These are phyloP conservation scores for Pichia ethanolica DNA, from an alignment of 805 yeast genomes.

Conservation along the genomic window DNA sequence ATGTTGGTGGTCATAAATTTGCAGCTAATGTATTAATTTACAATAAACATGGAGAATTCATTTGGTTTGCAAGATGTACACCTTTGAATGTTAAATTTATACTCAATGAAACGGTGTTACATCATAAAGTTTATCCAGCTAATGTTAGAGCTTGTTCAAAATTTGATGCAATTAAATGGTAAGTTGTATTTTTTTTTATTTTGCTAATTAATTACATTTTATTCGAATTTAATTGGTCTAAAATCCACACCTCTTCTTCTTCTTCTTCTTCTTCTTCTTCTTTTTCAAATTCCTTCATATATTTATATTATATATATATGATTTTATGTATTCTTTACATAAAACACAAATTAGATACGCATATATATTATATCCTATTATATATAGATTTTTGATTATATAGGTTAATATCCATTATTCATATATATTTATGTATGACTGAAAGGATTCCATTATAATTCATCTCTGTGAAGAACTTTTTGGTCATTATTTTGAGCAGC, in stretches of 20 bases:
- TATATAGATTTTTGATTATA: too few relatives aligned
- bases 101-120: conserved; percentile 65
- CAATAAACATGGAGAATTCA: conserved; percentile 60
- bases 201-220: too few relatives aligned
- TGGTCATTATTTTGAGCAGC: neutral
- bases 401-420: too few relatives aligned
- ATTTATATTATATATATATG: too few relatives aligned
- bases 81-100: conserved; percentile 72
- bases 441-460: conserved; percentile 3
- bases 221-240: neutral
- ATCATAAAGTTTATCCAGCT: conserved; percentile 65
- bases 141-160: conserved; percentile 55
- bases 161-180: conserved; percentile 49
- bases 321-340: too few relatives aligned
- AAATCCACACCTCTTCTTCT: neutral
- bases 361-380: too few relatives aligned
- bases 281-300: too few relatives aligned
- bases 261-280: too few relatives aligned
- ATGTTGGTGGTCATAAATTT: conserved; percentile 93
- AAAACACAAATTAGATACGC: too few relatives aligned
- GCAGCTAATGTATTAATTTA: conserved; percentile 85
- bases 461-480: conserved; percentile 7
- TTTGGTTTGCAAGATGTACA: conserved; percentile 83
- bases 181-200: neutral
- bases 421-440: too few relatives aligned